Conservation (phyloP, 805 yeast genomes). For the Yueomyces sp. region DNA sequence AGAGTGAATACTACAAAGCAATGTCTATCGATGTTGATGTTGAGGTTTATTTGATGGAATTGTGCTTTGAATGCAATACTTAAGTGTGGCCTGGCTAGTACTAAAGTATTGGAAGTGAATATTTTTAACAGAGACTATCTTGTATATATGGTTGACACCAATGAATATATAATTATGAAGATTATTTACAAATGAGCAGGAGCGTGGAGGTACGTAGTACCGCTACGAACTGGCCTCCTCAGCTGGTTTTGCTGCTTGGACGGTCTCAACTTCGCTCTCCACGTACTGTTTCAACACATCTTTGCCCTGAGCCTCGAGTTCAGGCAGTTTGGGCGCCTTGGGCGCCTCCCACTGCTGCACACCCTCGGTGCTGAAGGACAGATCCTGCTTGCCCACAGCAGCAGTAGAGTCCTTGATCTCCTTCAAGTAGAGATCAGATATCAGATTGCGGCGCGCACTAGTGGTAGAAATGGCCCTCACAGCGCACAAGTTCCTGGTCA, state of each 20-base stretch:
- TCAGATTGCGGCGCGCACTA: conserved; percentile 34
- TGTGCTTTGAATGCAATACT: too few relatives aligned
- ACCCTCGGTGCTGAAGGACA: conserved; percentile 50
- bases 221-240: too few relatives aligned
- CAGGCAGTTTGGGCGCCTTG: conserved; percentile 61
- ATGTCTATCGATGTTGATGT: too few relatives aligned
- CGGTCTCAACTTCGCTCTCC: conserved; percentile 44
- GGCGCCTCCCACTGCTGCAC: conserved; percentile 81
- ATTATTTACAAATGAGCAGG: too few relatives aligned
- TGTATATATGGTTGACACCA: too few relatives aligned
- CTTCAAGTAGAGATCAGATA: conserved; percentile 74
- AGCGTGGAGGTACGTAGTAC: too few relatives aligned
- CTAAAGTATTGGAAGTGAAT: too few relatives aligned
- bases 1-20: too few relatives aligned
- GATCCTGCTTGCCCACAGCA: conserved; percentile 54
- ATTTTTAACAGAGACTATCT: too few relatives aligned
- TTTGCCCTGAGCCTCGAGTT: conserved; percentile 54
- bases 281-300: conserved; percentile 57
- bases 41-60: too few relatives aligned
- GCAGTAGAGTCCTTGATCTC: conserved; percentile 74
- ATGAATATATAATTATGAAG: too few relatives aligned
- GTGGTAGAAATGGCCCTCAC: neutral
- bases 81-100: too few relatives aligned
- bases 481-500: neutral
- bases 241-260: conserved; percentile 20